Conservation (phyloP, 2,329 filamentous ascomycete species). For the Talaromyces sp. region DNA sequence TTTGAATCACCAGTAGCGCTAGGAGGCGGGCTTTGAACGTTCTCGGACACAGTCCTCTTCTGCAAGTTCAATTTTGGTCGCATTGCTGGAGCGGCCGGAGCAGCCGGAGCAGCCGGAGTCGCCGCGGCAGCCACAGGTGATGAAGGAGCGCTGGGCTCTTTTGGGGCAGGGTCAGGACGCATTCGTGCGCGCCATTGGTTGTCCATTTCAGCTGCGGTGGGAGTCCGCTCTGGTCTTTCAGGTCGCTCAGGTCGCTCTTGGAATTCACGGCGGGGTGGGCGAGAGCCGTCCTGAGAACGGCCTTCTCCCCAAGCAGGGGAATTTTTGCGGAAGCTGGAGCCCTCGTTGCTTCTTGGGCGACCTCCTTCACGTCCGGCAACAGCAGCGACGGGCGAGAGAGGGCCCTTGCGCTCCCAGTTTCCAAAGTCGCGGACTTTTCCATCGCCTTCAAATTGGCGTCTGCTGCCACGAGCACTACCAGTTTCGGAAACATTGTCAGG, state of each 20-base stretch:
- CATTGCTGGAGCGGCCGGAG: conserved; percentile 53
- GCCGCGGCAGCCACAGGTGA: conserved; percentile 61
- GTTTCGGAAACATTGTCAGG: conserved; percentile 51
- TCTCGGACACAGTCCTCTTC: conserved; percentile 87
- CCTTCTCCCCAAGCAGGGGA: conserved; percentile 73
- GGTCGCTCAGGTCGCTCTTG: conserved; percentile 18
- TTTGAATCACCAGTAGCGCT: conserved; percentile 61
- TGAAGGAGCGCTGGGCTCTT: conserved; percentile 71
- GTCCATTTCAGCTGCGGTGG: conserved; percentile 87
- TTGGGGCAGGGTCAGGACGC: conserved; percentile 68
- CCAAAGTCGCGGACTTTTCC: conserved; percentile 75
- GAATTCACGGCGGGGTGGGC: conserved; percentile 75
- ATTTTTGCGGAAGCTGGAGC: conserved; percentile 58
- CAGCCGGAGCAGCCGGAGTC: conserved; percentile 48
- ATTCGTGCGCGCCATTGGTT: conserved; percentile 90
- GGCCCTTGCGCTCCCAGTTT: conserved; percentile 94
- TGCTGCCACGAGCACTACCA: conserved; percentile 60
- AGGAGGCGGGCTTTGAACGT: conserved; percentile 47
- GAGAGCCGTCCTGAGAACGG: conserved; percentile 68
- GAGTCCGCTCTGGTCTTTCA: conserved; percentile 54
- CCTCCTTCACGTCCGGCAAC: conserved; percentile 55
- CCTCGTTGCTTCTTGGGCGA: conserved; percentile 58
- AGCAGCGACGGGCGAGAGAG: conserved; percentile 66
- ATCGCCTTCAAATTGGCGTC: conserved; percentile 67
- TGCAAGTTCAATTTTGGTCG: conserved; percentile 82